Conservation (phyloP, 305 asterid genomes). For the Solanum hybrid region DNA sequence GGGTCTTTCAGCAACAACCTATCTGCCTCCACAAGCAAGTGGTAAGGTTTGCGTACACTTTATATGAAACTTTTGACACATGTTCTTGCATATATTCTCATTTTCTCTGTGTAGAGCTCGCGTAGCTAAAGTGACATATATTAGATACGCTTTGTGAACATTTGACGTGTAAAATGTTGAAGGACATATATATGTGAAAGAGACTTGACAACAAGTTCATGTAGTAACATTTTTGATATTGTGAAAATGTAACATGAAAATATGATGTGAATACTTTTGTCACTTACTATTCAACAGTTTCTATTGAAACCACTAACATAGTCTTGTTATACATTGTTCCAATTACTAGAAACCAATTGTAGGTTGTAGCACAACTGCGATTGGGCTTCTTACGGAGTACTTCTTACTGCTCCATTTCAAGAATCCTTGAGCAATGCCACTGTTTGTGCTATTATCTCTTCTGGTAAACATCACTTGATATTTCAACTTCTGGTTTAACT, state of each 20-base stretch:
- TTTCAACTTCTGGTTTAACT: constrained; percentile 19
- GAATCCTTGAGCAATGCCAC: neutral
- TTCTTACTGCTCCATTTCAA: neutral
- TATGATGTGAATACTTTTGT: neutral
- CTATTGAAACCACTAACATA: neutral
- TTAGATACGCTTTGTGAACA: neutral
- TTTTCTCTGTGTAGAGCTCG: neutral
- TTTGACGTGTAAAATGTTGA: neutral
- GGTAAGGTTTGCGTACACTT: neutral
- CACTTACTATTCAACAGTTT: neutral
- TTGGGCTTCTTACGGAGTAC: neutral
- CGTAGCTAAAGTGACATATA: neutral
- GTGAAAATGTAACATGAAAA: neutral
- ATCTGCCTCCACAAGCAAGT: neutral
- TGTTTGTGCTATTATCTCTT: constrained; percentile 13
- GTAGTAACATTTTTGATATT: neutral
- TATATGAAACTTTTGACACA: neutral
- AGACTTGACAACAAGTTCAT: neutral
- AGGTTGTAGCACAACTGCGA: neutral
- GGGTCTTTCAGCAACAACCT: neutral
- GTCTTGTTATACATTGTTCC: neutral
- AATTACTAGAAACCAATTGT: neutral
- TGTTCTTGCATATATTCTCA: neutral
- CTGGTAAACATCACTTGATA: constrained; percentile 30
- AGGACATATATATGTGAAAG: neutral